Evolutionary conservation across 169 alveolate genomes (phyloP), one percentile per base, ranked within the genome.

Genomic region (Plasmodium billcollinsi): DNA sequence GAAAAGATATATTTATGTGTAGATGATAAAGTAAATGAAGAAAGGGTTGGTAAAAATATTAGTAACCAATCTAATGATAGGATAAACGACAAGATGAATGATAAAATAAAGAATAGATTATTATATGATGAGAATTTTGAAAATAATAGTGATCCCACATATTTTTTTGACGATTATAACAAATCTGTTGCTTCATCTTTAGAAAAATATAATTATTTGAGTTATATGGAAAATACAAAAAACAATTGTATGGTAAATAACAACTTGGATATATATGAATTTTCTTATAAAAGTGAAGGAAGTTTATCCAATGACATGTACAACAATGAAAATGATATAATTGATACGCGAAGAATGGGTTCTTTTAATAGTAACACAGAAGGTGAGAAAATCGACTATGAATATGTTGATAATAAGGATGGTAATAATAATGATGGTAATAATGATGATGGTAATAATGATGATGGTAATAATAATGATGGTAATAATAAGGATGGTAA

Each of bases 201-300:
- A 49, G 33, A 58, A 12, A 50, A 49, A 15, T 21, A 65, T 21
- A 65, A 14, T 21, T 58, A 76, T 43, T 33, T 63, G 14, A 76
- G 49, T 11, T 43, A 58, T 45, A 18, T 45, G 20, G 89, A 21
- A 5, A 47, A n/a, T 4, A 66, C 47, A 2, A 66, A 43, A 18
- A 65, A 43, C 21, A 21, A 26, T 39, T 65, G 20, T 1, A 59
- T 33, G 26, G 15, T 50, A 33, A 73, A 73, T 26, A 14, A 15
- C 4, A 69, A 76, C 39, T 24, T 49, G 26, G 70, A 76, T 21
- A 58, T 69, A 5, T 76, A 76, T 58, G 89, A 76, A 76, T 3
- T 65, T 21, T 26, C 78, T 29, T 65, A 43, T 58, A 76, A 76
- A 21, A 76, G 47, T 50, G 69, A 76, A 49, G 89, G 39, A 0